Conservation (phyloP, 495 filamentous ascomycete species). For the Aspergillus hancockii region DNA sequence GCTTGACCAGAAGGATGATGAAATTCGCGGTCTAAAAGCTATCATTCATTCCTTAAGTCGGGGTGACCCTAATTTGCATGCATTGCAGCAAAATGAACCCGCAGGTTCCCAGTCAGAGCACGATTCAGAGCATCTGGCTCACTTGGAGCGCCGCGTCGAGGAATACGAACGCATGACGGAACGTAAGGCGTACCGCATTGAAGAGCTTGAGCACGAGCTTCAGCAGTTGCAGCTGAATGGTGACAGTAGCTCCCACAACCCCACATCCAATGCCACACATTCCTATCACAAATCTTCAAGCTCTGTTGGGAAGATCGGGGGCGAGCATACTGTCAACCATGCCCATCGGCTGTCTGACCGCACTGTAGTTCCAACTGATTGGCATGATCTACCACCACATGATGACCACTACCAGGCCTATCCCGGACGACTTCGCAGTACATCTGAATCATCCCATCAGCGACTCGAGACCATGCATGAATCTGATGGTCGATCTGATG, state of each 20-base stretch:
- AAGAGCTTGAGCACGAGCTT: slow-evolving; percentile 87
- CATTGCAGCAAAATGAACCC: slow-evolving; percentile 29
- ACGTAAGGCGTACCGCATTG: slow-evolving; percentile 72
- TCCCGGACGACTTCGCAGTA: slow-evolving; percentile 27
- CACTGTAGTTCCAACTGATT: slow-evolving; percentile 47
- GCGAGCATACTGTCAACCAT: slow-evolving; percentile 30
- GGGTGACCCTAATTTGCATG: slow-evolving; percentile 52
- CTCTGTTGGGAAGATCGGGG: slow-evolving; percentile 34
- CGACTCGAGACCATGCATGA: slow-evolving; percentile 64
- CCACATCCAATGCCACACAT: slow-evolving; percentile 43
- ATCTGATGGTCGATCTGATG: slow-evolving; percentile 70
- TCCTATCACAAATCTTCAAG: slow-evolving; percentile 41
- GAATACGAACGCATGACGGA: slow-evolving; percentile 72
- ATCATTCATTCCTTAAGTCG: slow-evolving; percentile 94
- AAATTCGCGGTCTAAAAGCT: slow-evolving; percentile 93
- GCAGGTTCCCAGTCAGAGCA: slow-evolving; percentile 26
- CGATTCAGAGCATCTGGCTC: slow-evolving; percentile 34
- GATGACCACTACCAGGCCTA: slow-evolving; percentile 33
- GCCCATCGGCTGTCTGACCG: slow-evolving; percentile 48
- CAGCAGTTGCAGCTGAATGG: slow-evolving; percentile 55
- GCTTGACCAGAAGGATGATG: slow-evolving; percentile 91
- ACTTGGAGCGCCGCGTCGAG: slow-evolving; percentile 73
- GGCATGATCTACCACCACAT: slow-evolving; percentile 39
- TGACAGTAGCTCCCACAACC: slow-evolving; percentile 36
- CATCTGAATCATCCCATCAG: slow-evolving; percentile 35